Evolutionary conservation across 2,329 filamentous ascomycete species (phyloP).

Genomic region (Dothideomycetidae sp.): DNA sequence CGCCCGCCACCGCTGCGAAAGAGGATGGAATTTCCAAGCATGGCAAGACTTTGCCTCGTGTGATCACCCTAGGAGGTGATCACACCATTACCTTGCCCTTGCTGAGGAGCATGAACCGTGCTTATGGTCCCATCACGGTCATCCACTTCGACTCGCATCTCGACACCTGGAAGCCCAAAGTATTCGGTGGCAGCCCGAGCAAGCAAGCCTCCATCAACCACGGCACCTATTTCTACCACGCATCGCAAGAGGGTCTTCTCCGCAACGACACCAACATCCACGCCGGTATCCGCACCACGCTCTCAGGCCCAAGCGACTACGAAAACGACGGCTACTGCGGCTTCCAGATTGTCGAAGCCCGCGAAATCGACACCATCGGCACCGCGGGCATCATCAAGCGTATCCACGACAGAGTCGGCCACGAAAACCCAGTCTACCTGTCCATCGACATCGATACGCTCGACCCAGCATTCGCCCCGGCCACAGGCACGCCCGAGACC

Average conservation of each 20-base stretch:
- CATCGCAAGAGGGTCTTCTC: conserved; percentile 60
- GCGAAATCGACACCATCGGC: conserved; percentile 55
- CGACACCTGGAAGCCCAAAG: conserved; percentile 63
- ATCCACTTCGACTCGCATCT: conserved; percentile 51
- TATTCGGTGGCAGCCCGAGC: conserved; percentile 69
- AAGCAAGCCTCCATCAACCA: conserved; percentile 69
- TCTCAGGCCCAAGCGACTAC: conserved; percentile 66
- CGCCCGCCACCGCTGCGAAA: conserved; percentile 53
- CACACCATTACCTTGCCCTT: conserved; percentile 49
- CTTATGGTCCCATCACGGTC: conserved; percentile 53
- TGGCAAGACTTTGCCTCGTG: conserved; percentile 60
- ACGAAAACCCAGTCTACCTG: conserved; percentile 61
- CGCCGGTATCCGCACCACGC: conserved; percentile 70
- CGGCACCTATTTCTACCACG: conserved; percentile 81
- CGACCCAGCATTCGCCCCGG: conserved; percentile 68
- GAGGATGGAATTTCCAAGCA: conserved; percentile 54
- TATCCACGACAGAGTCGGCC: conserved; percentile 56
- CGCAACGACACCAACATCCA: conserved; percentile 77
- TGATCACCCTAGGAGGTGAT: conserved; percentile 57
- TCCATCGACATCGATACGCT: conserved; percentile 80
- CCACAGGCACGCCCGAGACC: conserved; percentile 62
- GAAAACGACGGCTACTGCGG: conserved; percentile 76
- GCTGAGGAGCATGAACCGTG: conserved; percentile 44
- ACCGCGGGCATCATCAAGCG: conserved; percentile 63
- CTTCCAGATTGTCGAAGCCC: conserved; percentile 67